Percentiles rank a stretch among this genome's conserved stretches.
phyloP scores from a whole-genome alignment of 2,329 filamentous ascomycete species.

The Fusarium globosum region DNA sequence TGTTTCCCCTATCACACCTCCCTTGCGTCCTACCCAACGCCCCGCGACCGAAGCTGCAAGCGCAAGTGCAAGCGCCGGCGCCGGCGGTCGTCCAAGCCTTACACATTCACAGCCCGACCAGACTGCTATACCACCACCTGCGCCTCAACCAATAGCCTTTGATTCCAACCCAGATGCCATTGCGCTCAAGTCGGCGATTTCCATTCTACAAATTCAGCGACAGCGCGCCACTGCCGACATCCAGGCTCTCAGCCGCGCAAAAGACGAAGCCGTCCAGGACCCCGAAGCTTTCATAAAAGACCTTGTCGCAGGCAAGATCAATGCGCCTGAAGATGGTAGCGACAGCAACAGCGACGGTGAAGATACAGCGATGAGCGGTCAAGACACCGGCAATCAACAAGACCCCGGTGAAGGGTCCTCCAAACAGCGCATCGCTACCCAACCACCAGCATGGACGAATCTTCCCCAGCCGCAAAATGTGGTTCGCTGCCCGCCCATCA shows the following conservation, averaged over 20 bases:
- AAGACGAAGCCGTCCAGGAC: slow-evolving; percentile 75
- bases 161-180: slow-evolving; percentile 84
- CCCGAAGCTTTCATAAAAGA: slow-evolving; percentile 79
- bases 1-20: slow-evolving; percentile 67
- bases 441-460: slow-evolving; percentile 63
- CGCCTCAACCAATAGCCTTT: slow-evolving; percentile 66
- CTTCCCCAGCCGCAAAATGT: slow-evolving; percentile 85
- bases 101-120: slow-evolving; percentile 60
- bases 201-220: slow-evolving; percentile 87
- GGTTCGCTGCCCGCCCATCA: slow-evolving; percentile 87
- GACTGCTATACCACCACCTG: slow-evolving; percentile 57
- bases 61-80: slow-evolving; percentile 40
- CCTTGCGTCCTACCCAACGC: slow-evolving; percentile 53
- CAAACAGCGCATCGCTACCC: slow-evolving; percentile 37
- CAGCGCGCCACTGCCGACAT: slow-evolving; percentile 83
- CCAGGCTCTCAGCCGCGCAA: slow-evolving; percentile 73
- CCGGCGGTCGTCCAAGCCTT: slow-evolving; percentile 51
- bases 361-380: slow-evolving; percentile 43
- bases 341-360: slow-evolving; percentile 48
- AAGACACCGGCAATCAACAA: slow-evolving; percentile 46
- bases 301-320: slow-evolving; percentile 71
- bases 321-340: slow-evolving; percentile 44
- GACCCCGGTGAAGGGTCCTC: slow-evolving; percentile 39
- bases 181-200: slow-evolving; percentile 85
- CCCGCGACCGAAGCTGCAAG: slow-evolving; percentile 25